Evolutionary conservation across 208 protist genomes (phyloP).

Genomic region (Trypanosoma lewisi): DNA sequence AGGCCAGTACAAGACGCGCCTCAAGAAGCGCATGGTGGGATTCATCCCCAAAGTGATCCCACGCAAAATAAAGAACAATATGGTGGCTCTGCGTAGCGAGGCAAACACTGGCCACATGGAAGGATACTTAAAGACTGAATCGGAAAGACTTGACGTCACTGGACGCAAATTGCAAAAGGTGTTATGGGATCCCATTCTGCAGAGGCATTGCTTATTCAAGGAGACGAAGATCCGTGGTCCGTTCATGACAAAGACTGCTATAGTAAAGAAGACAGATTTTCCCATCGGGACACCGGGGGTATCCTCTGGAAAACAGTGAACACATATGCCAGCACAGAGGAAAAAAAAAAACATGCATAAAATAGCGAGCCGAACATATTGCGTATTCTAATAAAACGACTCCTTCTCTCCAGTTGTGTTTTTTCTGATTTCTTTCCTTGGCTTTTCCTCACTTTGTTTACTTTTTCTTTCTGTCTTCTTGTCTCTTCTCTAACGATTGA

Average conservation of each 20-base stretch:
- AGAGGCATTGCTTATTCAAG: conserved; percentile 74
- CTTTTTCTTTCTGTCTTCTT: conserved; percentile 10
- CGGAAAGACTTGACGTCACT: conserved; percentile 70
- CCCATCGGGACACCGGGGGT: conserved; percentile 30
- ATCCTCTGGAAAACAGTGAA: conserved; percentile 13
- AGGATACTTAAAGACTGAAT: conserved; percentile 80
- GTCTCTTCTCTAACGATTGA: not conserved
- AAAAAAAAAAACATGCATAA: conserved; percentile 2
- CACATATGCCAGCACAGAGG: not conserved
- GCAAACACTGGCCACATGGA: conserved; percentile 84
- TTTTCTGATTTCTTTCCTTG: conserved; percentile 5
- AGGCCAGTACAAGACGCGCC: conserved; percentile 84
- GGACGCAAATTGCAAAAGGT: conserved; percentile 78
- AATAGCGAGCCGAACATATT: not conserved
- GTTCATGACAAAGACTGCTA: conserved; percentile 74
- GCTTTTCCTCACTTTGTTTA: conserved; percentile 1
- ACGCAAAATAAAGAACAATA: conserved; percentile 80
- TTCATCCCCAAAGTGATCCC: conserved; percentile 85
- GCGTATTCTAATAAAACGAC: no score
- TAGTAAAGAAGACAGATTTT: conserved; percentile 67
- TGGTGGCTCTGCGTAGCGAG: conserved; percentile 77
- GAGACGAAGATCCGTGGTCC: conserved; percentile 79
- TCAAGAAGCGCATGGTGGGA: conserved; percentile 88
- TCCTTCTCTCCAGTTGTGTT: no score
- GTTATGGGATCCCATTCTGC: conserved; percentile 75